Evolutionary conservation across 2,329 filamentous ascomycete genomes (phyloP).

Genomic region (Aspergillus oerlinghausenensis): DNA sequence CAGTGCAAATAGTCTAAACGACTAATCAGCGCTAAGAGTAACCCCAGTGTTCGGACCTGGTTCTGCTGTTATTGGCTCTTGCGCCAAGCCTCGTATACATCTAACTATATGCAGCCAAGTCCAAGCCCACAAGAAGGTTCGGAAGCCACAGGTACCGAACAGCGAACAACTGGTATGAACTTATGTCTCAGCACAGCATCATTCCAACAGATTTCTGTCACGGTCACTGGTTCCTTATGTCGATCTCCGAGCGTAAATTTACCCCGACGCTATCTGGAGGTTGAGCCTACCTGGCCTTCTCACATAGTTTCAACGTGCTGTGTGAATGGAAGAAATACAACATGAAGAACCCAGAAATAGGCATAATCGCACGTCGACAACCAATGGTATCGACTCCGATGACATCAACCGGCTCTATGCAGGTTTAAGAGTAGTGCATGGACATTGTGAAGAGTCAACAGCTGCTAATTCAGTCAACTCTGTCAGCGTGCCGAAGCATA

Average conservation of each 20-base stretch:
- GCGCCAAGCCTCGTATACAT: background rate
- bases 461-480: background rate
- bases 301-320: background rate
- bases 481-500: background rate
- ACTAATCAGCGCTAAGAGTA: background rate
- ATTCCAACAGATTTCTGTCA: background rate
- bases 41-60: background rate
- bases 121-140: background rate
- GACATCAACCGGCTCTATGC: background rate
- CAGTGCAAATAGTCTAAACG: too few species aligned
- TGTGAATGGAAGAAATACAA: background rate
- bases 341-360: background rate
- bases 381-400: background rate
- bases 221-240: background rate
- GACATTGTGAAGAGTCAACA: background rate
- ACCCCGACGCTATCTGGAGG: background rate
- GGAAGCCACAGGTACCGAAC: background rate
- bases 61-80: background rate
- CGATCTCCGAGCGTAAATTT: background rate
- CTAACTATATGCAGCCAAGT: background rate
- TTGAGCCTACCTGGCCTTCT: background rate
- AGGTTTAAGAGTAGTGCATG: background rate
- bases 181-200: background rate
- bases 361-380: background rate
- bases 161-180: background rate